phyloP scores from a whole-genome alignment of 139 green algal genomes.

The Picochlorum sp. region DNA sequence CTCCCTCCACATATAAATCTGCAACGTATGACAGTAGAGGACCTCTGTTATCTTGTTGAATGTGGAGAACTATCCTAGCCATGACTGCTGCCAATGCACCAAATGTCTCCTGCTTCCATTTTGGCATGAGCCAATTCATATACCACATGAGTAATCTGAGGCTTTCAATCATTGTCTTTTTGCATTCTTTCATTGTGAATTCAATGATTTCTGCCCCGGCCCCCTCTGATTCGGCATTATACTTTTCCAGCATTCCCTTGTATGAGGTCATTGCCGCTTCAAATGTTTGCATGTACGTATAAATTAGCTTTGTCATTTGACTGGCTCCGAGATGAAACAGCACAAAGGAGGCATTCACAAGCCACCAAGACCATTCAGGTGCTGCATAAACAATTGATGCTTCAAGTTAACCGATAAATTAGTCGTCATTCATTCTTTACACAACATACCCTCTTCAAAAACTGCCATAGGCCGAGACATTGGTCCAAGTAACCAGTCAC shows the following conservation, averaged over 20 bases:
- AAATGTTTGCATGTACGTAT: conserved; percentile 24
- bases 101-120: conserved; percentile 28
- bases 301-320: conserved; percentile 20
- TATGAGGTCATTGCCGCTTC: conserved; percentile 20
- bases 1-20: conserved; percentile 55
- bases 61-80: conserved; percentile 5
- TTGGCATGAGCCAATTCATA: conserved; percentile 29
- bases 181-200: conserved; percentile 18
- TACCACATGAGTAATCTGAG: conserved; percentile 42
- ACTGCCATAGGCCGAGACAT: background rate
- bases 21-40: conserved; percentile 48
- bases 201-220: background rate
- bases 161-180: conserved; percentile 29
- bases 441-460: background rate
- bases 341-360: conserved; percentile 55
- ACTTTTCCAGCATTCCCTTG: conserved; percentile 9
- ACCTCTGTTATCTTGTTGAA: background rate
- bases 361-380: conserved; percentile 20
- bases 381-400: background rate
- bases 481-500: background rate
- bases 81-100: conserved; percentile 1
- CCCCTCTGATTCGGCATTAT: background rate
- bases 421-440: too few relatives aligned
- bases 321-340: conserved; percentile 65
- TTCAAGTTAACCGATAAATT: background rate